Percentiles rank a stretch among this genome's conserved stretches.
Conservation (phyloP, 176 grass and related monocot species). For the Carex kokanica region DNA sequence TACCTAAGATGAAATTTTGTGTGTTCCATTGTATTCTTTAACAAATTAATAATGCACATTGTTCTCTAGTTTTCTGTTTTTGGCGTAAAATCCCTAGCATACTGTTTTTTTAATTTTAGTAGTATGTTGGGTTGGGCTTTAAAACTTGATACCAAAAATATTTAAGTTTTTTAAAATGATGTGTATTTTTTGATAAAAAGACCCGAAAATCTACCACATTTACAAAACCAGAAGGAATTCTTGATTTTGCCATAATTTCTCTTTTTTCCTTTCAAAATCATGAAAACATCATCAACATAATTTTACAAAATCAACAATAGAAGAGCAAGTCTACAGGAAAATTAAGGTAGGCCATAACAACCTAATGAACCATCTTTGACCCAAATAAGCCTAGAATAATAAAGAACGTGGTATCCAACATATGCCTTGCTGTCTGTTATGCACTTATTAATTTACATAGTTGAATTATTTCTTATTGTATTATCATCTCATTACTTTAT, state of each 20-base stretch:
- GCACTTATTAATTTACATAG: no score
- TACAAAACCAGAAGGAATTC: neutral
- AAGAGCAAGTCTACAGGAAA: neutral
- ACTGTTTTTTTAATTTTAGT: neutral
- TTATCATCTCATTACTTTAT: no score
- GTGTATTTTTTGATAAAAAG: neutral
- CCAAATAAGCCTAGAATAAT: neutral
- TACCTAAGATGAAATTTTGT: neutral
- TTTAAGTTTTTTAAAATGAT: neutral
- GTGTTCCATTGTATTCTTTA: neutral
- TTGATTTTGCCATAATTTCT: no score
- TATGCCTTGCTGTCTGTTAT: neutral
- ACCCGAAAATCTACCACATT: neutral
- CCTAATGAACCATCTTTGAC: neutral
- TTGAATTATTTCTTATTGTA: no score
- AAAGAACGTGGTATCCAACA: neutral
- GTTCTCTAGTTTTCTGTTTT: neutral
- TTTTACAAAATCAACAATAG: neutral
- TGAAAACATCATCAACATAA: no score
- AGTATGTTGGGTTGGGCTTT: neutral
- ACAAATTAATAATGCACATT: neutral
- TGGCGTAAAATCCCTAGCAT: neutral
- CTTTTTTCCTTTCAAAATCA: neutral
- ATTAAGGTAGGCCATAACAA: neutral
- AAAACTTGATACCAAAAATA: no score